Conservation (phyloP, 345 rosid species). For the Populus nigra region DNA sequence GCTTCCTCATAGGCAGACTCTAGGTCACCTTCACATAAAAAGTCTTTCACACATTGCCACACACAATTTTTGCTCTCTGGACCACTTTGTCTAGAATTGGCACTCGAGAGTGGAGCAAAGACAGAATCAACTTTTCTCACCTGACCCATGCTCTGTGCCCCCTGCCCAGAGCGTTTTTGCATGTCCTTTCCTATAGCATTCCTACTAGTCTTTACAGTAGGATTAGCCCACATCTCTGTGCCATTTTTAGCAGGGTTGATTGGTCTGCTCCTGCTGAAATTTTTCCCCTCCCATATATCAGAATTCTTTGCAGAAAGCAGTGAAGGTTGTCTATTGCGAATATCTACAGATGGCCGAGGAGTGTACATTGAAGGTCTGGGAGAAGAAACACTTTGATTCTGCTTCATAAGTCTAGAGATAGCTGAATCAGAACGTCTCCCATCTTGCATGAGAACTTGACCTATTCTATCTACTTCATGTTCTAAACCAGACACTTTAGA, state of each 20-base stretch:
- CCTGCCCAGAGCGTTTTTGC: slow-evolving; percentile 41
- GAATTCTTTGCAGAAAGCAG: slow-evolving; percentile 43
- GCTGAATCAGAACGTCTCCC: slow-evolving; percentile 40
- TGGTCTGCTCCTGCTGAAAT: slow-evolving; percentile 45
- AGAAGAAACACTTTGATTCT: slow-evolving; percentile 48
- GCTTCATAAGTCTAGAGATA: slow-evolving; percentile 47
- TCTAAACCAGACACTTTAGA: slow-evolving; percentile 78
- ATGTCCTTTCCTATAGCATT: slow-evolving; percentile 41
- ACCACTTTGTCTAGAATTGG: slow-evolving; percentile 36
- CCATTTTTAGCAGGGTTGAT: slow-evolving; percentile 42
- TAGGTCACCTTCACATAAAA: slow-evolving; percentile 60
- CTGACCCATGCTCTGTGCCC: slow-evolving; percentile 33
- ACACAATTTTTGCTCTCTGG: slow-evolving; percentile 36
- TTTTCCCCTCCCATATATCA: slow-evolving; percentile 52
- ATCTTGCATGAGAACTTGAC: slow-evolving; percentile 37
- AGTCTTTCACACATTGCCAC: slow-evolving; percentile 56
- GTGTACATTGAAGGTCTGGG: slow-evolving; percentile 68
- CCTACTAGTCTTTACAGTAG: slow-evolving; percentile 34
- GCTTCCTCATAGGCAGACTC: slow-evolving; percentile 85
- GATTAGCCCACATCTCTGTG: slow-evolving; percentile 40
- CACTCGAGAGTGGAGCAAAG: slow-evolving; percentile 30
- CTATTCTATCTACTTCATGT: slow-evolving; percentile 58
- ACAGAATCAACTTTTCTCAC: slow-evolving; percentile 38
- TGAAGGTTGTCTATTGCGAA: slow-evolving; percentile 47
- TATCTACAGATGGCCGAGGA: slow-evolving; percentile 62